A percentile compares a stretch with the other conserved stretches of the same genome.
Conservation (phyloP, 169 alveolate genomes). For the Perkinsus olseni region DNA sequence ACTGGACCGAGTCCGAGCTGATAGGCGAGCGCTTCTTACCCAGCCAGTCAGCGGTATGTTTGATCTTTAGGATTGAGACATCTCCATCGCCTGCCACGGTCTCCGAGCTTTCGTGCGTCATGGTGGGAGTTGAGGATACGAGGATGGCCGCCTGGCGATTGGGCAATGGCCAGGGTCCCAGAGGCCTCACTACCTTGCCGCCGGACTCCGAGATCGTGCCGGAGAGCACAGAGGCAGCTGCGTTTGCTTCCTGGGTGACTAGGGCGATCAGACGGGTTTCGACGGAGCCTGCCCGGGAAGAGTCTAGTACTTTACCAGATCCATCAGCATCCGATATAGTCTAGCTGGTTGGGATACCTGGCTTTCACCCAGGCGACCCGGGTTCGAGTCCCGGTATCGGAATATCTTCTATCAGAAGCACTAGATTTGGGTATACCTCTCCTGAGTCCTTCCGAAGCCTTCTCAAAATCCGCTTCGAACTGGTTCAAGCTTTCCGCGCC, state of each 20-base stretch:
- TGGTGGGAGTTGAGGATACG: background rate
- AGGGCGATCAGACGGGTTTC: background rate
- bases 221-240: background rate
- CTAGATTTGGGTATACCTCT: too few relatives aligned
- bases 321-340: constrained; percentile 41
- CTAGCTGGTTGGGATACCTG: constrained; percentile 91
- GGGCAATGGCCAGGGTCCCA: too few relatives aligned
- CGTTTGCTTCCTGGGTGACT: background rate
- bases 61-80: background rate
- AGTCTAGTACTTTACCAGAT: background rate
- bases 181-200: background rate
- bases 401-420: constrained; percentile 8
- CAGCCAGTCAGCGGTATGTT: background rate
- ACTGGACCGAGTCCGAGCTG: background rate
- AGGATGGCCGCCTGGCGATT: background rate
- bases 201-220: background rate
- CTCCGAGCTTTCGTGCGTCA: background rate
- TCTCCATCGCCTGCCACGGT: background rate
- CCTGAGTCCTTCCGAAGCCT: background rate
- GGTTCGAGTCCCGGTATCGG: constrained; percentile 96
- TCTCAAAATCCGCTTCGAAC: background rate
- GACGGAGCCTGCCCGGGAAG: background rate
- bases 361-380: constrained; percentile 96
- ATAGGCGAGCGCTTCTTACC: background rate
- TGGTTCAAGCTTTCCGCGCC: background rate